Percentiles rank a stretch among this genome's conserved stretches.
phyloP scores from a whole-genome alignment of 2,329 filamentous ascomycete genomes.

The Xylariales sp. region DNA sequence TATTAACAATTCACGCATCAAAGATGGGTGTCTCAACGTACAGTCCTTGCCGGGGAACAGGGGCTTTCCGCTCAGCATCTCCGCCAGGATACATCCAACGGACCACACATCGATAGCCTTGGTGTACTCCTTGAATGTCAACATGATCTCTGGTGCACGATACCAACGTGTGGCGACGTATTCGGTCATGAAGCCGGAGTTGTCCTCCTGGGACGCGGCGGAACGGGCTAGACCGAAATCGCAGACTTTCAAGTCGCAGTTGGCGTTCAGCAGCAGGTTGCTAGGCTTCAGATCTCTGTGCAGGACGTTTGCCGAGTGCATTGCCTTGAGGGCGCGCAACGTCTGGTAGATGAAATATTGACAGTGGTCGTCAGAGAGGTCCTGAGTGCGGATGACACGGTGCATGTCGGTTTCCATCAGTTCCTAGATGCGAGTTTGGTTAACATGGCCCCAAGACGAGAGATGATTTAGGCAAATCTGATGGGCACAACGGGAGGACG shows the following conservation, averaged over 20 bases:
- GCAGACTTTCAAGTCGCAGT: slow-evolving; percentile 98
- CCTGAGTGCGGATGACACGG: slow-evolving; percentile 95
- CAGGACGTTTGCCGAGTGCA: slow-evolving; percentile 98
- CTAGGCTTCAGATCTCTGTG: slow-evolving; percentile 97
- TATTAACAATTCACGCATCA: too few species aligned
- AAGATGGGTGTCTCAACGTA: slow-evolving; percentile 57
- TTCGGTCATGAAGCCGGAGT: slow-evolving; percentile 99
- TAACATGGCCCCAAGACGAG: too few species aligned
- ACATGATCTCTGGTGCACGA: slow-evolving; percentile 98
- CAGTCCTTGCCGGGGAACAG: slow-evolving; percentile 98
- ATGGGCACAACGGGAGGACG: too few species aligned
- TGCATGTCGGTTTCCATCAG: slow-evolving; percentile 99
- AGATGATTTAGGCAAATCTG: too few species aligned
- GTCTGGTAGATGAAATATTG: slow-evolving; percentile 99
- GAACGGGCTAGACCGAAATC: slow-evolving; percentile 96
- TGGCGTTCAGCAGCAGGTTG: slow-evolving; percentile 93
- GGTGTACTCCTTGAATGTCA: slow-evolving; percentile 99
- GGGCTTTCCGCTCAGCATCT: slow-evolving; percentile 98
- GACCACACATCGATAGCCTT: slow-evolving; percentile 99
- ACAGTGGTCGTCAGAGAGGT: slow-evolving; percentile 97
- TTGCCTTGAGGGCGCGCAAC: slow-evolving; percentile 92
- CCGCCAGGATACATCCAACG: slow-evolving; percentile 93
- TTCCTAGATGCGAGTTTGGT: slow-evolving; percentile 52
- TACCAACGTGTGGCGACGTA: slow-evolving; percentile 99
- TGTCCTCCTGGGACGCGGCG: slow-evolving; percentile 95